phyloP scores from a whole-genome alignment of 805 yeast genomes.

The Barnettozyma vustinii region DNA sequence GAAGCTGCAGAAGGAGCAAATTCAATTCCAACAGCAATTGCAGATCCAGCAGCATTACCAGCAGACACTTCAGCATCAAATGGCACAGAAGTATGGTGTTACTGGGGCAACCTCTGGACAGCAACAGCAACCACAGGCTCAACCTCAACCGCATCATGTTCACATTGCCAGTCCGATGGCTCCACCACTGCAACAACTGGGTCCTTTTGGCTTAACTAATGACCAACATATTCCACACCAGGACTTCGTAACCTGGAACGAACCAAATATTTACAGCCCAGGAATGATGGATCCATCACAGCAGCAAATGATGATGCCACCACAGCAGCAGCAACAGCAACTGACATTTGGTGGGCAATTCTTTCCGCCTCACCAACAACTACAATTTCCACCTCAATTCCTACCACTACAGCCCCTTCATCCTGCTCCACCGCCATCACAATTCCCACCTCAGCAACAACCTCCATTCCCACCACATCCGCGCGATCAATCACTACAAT shows the following conservation, averaged over 20 bases:
- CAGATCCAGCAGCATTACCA: constrained; percentile 7
- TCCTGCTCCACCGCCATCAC: background rate
- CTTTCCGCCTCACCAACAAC: constrained; percentile 5
- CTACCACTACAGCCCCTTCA: constrained; percentile 17
- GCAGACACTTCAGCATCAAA: constrained; percentile 13
- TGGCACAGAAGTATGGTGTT: constrained; percentile 21
- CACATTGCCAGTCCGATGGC: background rate
- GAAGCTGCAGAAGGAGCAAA: constrained; percentile 2
- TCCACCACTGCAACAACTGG: background rate
- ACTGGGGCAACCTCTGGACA: constrained; percentile 12
- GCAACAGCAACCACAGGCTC: constrained; percentile 3
- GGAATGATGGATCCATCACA: background rate
- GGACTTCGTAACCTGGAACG: background rate
- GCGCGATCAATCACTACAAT: background rate
- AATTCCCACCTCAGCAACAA: background rate
- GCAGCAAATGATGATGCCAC: background rate
- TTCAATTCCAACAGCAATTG: constrained; percentile 4
- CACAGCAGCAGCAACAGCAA: background rate
- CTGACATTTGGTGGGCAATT: background rate
- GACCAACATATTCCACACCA: background rate
- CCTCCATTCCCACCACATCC: background rate
- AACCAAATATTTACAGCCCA: background rate
- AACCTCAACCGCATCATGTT: background rate
- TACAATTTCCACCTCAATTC: constrained; percentile 16
- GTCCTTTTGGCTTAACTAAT: background rate